phyloP scores from a whole-genome alignment of 805 yeast species.

The Saccharomycopsis fibuligera region DNA sequence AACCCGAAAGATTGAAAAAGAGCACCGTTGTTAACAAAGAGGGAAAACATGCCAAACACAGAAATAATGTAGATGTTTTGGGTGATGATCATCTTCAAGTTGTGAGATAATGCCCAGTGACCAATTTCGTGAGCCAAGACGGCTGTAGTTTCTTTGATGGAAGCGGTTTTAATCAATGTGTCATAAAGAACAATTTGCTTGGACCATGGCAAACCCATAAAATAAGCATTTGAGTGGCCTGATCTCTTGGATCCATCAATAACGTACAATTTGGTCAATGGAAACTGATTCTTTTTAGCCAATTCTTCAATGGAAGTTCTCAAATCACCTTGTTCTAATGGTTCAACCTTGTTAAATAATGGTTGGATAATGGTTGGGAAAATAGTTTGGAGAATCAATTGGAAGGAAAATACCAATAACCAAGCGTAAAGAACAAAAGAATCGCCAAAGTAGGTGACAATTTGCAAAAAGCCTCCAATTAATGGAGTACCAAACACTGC shows the following conservation, averaged over 20 bases:
- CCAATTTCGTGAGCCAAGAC: conserved; percentile 98
- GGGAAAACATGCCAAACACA: conserved; percentile 68
- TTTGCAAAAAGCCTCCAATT: conserved; percentile 68
- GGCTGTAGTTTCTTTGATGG: conserved; percentile 79
- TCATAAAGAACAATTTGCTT: conserved; percentile 93
- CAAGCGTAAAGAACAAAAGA: conserved; percentile 77
- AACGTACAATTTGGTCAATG: conserved; percentile 77
- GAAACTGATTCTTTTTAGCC: conserved; percentile 74
- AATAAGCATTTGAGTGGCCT: conserved; percentile 94
- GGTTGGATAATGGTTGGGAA: conserved; percentile 88
- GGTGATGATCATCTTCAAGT: conserved; percentile 64
- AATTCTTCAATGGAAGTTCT: conserved; percentile 73
- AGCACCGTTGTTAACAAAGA: conserved; percentile 72
- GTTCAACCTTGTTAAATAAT: conserved; percentile 82
- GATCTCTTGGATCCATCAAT: conserved; percentile 97
- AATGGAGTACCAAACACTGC: conserved; percentile 65
- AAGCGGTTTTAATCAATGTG: conserved; percentile 75
- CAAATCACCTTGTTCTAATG: conserved; percentile 85
- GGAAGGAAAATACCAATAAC: conserved; percentile 62
- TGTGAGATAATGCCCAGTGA: conserved; percentile 91
- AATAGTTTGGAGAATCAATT: conserved; percentile 66
- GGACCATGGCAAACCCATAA: conserved; percentile 93
- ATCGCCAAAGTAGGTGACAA: conserved; percentile 74
- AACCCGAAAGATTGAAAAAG: conserved; percentile 80
- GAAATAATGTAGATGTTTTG: conserved; percentile 59